Conservation (phyloP, 2,329 filamentous ascomycete genomes). For the Claviceps spartinae region DNA sequence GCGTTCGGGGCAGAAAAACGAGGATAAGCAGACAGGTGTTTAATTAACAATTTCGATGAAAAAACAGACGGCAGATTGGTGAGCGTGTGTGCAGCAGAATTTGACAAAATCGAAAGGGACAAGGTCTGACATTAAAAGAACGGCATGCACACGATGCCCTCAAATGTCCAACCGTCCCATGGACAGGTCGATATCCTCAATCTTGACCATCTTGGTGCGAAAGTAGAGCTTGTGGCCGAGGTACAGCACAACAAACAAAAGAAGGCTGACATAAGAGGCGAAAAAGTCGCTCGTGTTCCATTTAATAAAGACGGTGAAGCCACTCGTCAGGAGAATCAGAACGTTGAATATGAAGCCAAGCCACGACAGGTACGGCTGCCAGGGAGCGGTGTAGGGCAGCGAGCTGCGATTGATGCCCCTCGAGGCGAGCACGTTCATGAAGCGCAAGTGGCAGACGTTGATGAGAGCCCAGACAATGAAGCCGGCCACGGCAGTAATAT, state of each 20-base stretch:
- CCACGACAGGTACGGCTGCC: conserved; percentile 51
- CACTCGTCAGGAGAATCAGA: conserved; percentile 52
- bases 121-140: not conserved
- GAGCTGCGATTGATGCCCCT: conserved; percentile 43
- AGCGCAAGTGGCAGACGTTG: conserved; percentile 48
- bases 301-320: conserved; percentile 53
- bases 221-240: conserved; percentile 43
- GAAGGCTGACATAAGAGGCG: conserved; percentile 48
- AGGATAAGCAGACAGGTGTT: too few relatives aligned
- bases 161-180: conserved; percentile 5
- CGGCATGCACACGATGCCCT: not conserved
- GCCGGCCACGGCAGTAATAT: conserved; percentile 54
- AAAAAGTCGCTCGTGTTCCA: conserved; percentile 51
- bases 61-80: too few relatives aligned
- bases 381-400: conserved; percentile 46
- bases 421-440: conserved; percentile 44
- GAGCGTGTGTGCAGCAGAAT: too few relatives aligned
- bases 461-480: conserved; percentile 61
- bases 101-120: too few relatives aligned
- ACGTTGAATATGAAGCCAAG: conserved; percentile 53
- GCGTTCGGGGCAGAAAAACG: too few relatives aligned
- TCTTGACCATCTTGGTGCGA: conserved; percentile 24
- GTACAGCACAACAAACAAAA: conserved; percentile 48
- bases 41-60: too few relatives aligned
- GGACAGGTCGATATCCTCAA: conserved; percentile 23